phyloP scores from a whole-genome alignment of 768 basidiomycete species.

The Termitomyces sp. region DNA sequence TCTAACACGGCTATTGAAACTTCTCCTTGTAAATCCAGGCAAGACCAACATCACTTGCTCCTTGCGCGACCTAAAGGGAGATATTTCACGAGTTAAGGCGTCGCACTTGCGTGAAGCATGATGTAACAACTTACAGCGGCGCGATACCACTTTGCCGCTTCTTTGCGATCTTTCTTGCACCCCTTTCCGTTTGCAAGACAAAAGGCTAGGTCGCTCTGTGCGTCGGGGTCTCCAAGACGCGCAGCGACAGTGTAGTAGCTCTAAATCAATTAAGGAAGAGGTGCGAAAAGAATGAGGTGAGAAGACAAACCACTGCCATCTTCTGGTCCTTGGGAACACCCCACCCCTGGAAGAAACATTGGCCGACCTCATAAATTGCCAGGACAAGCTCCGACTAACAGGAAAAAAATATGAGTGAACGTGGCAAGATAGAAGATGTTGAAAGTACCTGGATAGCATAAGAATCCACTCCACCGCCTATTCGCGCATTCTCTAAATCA shows the following conservation, averaged over 20 bases:
- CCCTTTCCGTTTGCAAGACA: conserved; percentile 85
- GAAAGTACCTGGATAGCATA: conserved; percentile 47
- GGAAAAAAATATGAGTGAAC: neutral
- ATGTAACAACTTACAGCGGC: conserved; percentile 53
- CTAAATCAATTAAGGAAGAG: conserved; percentile 26
- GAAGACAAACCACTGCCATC: conserved; percentile 71
- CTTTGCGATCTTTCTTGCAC: conserved; percentile 83
- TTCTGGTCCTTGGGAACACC: conserved; percentile 83
- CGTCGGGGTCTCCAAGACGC: conserved; percentile 79
- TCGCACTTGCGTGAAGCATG: neutral
- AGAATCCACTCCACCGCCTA: conserved; percentile 40
- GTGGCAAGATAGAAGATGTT: neutral
- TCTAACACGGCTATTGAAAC: conserved; percentile 36
- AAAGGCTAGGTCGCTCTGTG: conserved; percentile 82
- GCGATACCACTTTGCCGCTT: conserved; percentile 87
- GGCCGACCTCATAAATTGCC: conserved; percentile 89
- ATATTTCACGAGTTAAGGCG: neutral
- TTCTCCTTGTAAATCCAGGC: conserved; percentile 94
- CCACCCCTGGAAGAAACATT: conserved; percentile 93
- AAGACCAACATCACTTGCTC: conserved; percentile 75
- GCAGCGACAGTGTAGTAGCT: conserved; percentile 85
- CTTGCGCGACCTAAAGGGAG: conserved; percentile 44
- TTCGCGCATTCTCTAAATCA: conserved; percentile 63
- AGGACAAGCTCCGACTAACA: conserved; percentile 73
- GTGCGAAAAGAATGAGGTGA: conserved; percentile 1